These are phyloP conservation scores for Hymenoscyphus fraxineus DNA, from an alignment of 2,329 filamentous ascomycete species.

Conservation along the genomic window DNA sequence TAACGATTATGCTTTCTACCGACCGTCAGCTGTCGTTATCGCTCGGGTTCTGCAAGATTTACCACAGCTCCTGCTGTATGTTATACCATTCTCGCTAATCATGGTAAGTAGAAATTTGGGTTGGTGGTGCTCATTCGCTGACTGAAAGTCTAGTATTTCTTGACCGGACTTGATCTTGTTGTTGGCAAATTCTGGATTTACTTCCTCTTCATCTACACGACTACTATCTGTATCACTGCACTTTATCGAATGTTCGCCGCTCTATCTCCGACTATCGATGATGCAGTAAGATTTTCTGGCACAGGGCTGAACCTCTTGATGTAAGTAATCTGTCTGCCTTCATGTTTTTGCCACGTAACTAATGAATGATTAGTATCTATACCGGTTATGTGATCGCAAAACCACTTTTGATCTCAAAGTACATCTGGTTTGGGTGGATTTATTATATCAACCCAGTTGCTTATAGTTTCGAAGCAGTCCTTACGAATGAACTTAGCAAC, in stretches of 20 bases:
- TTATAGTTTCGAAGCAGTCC: constrained; percentile 61
- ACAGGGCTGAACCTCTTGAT: constrained; percentile 58
- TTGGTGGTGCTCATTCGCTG: too few species aligned
- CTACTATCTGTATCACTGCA: constrained; percentile 58
- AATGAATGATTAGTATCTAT: constrained; percentile 42
- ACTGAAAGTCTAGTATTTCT: constrained; percentile 78
- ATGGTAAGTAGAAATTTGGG: constrained; percentile 37
- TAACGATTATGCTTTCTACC: constrained; percentile 65
- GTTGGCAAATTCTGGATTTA: constrained; percentile 64
- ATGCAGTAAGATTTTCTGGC: constrained; percentile 62
- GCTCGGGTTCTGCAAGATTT: constrained; percentile 63
- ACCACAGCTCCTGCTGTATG: constrained; percentile 55
- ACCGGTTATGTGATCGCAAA: constrained; percentile 68
- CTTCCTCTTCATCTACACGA: constrained; percentile 60
- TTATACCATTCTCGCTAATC: constrained; percentile 55
- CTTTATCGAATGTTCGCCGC: constrained; percentile 66
- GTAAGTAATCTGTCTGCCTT: constrained; percentile 49
- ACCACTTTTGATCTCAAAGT: constrained; percentile 51
- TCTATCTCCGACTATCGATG: constrained; percentile 60
- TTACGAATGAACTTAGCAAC: constrained; percentile 58
- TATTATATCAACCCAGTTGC: constrained; percentile 43
- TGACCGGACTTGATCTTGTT: constrained; percentile 54
- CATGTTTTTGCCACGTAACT: background rate
- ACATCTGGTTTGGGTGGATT: constrained; percentile 65
- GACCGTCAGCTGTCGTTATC: constrained; percentile 62